phyloP scores from a whole-genome alignment of 345 rosid species.

The Eutrema yunnanense region DNA sequence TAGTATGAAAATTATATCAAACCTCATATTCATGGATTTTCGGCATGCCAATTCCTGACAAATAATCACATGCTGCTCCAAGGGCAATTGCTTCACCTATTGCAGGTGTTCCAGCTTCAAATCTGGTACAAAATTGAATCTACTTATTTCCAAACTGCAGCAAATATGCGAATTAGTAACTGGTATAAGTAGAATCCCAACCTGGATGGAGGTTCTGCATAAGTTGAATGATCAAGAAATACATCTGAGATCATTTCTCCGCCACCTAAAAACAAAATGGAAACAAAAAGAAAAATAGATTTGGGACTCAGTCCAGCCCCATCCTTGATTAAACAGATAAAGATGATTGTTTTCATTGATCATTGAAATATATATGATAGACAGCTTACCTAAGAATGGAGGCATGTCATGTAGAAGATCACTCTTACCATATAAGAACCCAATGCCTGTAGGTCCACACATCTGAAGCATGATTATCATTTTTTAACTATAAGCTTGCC shows the following conservation, averaged over 20 bases:
- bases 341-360: neutral
- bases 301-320: neutral
- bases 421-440: conserved; percentile 87
- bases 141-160: neutral
- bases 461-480: conserved; percentile 96
- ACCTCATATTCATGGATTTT: conserved; percentile 88
- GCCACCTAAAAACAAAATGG: conserved; percentile 51
- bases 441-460: conserved; percentile 99
- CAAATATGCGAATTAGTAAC: neutral
- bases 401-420: conserved; percentile 70
- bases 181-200: conserved; percentile 25
- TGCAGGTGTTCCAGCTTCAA: conserved; percentile 99
- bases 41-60: conserved; percentile 74
- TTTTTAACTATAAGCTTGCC: conserved; percentile 45
- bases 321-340: neutral
- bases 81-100: conserved; percentile 93
- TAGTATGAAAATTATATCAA: conserved; percentile 5
- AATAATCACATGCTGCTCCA: conserved; percentile 93
- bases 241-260: conserved; percentile 98
- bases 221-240: conserved; percentile 91
- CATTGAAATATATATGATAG: neutral
- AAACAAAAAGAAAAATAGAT: neutral
- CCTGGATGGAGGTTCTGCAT: conserved; percentile 96
- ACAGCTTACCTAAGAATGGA: conserved; percentile 83
- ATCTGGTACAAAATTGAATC: conserved; percentile 38